phyloP scores from a whole-genome alignment of 1,284 basidiomycete genomes.

The Lentinus polychrous region DNA sequence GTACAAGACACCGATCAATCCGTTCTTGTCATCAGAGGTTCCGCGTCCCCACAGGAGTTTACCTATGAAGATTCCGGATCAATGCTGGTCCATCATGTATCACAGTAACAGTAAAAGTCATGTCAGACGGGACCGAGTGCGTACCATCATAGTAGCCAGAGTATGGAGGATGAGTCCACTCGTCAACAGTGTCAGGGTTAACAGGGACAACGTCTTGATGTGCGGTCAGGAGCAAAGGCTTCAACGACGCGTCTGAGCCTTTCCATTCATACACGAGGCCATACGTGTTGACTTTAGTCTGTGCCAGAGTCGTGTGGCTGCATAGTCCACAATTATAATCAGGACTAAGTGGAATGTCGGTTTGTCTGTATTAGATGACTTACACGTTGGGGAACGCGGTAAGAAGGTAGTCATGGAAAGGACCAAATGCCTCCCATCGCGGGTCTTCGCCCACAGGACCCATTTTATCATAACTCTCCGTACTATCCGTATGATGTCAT shows the following conservation, averaged over 20 bases:
- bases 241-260: constrained; percentile 47
- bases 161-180: constrained; percentile 40
- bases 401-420: constrained; percentile 37
- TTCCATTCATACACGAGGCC: constrained; percentile 61
- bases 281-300: constrained; percentile 57
- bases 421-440: constrained; percentile 36
- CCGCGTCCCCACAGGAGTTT: constrained; percentile 60
- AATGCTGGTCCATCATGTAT: background rate
- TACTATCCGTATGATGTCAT: constrained; percentile 17
- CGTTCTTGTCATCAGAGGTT: constrained; percentile 55
- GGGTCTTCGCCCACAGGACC: constrained; percentile 35
- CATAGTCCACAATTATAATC: background rate
- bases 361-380: constrained; percentile 16
- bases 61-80: constrained; percentile 21
- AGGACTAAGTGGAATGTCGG: background rate
- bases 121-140: background rate
- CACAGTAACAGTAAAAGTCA: background rate
- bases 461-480: constrained; percentile 36
- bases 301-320: constrained; percentile 44
- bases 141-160: constrained; percentile 31
- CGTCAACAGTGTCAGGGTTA: constrained; percentile 40
- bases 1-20: constrained; percentile 50
- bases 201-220: constrained; percentile 59
- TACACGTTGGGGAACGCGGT: constrained; percentile 35
- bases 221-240: constrained; percentile 59